These are phyloP conservation scores for Chlamydomonas reinhardtii DNA, from an alignment of 163 green algal species.

Conservation along the genomic window DNA sequence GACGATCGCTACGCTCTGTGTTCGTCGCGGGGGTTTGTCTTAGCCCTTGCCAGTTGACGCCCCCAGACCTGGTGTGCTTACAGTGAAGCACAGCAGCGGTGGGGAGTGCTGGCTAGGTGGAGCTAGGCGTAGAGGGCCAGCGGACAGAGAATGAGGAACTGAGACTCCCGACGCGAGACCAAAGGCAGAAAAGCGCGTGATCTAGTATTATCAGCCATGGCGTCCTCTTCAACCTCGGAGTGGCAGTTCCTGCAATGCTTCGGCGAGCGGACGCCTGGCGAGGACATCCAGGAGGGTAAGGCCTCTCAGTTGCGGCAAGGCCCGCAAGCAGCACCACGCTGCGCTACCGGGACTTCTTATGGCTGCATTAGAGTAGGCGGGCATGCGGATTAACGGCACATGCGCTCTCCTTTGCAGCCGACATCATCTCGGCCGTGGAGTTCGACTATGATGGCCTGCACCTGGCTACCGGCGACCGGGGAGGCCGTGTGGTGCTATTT, in stretches of 20 bases:
- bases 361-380: too few relatives aligned
- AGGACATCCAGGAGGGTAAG: conserved; percentile 96
- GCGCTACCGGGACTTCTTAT: too few relatives aligned
- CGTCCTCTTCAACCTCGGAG: conserved; percentile 58
- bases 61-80: too few relatives aligned
- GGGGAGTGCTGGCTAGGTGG: not conserved
- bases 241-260: conserved; percentile 99
- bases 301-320: too few relatives aligned
- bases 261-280: conserved; percentile 91
- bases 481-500: conserved; percentile 97
- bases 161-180: not conserved
- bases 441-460: conserved; percentile 95
- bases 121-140: too few relatives aligned
- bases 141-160: too few relatives aligned
- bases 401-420: conserved; percentile 75
- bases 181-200: conserved; percentile 11
- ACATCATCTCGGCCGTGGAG: conserved; percentile 98
- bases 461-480: conserved; percentile 95
- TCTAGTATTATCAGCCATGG: conserved; percentile 25
- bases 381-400: too few relatives aligned
- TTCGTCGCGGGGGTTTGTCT: too few relatives aligned
- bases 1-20: too few relatives aligned
- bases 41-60: too few relatives aligned
- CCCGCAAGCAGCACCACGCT: too few relatives aligned
- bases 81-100: too few relatives aligned